Evolutionary conservation across 495 filamentous ascomycete genomes (phyloP).

Genomic region (Hypoxylon lenormandii): DNA sequence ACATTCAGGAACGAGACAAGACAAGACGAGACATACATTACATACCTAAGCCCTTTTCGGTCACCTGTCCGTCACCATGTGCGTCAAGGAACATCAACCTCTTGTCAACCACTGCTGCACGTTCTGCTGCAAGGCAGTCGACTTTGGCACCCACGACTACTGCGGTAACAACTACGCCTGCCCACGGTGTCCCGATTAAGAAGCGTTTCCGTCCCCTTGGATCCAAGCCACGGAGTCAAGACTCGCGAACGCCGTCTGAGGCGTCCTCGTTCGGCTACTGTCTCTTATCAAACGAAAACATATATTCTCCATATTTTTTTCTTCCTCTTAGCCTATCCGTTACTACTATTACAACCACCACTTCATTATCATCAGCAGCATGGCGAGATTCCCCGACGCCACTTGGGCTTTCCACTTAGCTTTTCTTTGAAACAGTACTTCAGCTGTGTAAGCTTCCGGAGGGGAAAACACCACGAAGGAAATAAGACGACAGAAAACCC

Average conservation of each 20-base stretch:
- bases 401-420: background rate
- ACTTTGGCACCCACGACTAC: slow-evolving; percentile 66
- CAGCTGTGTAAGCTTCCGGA: slow-evolving; percentile 3
- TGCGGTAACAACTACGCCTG: slow-evolving; percentile 59
- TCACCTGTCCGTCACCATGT: slow-evolving; percentile 54
- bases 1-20: too few species aligned
- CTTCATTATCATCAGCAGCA: background rate
- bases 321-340: background rate
- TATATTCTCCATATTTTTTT: background rate
- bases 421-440: background rate
- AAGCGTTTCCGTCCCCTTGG: slow-evolving; percentile 24
- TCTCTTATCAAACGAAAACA: slow-evolving; percentile 10
- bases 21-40: too few species aligned
- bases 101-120: slow-evolving; percentile 66
- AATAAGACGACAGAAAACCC: background rate
- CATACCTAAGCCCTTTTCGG: slow-evolving; percentile 28
- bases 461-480: background rate
- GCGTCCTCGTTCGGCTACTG: slow-evolving; percentile 33
- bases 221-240: slow-evolving; percentile 27
- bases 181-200: slow-evolving; percentile 60
- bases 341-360: background rate
- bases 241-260: slow-evolving; percentile 38
- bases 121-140: slow-evolving; percentile 65
- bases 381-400: slow-evolving; percentile 2
- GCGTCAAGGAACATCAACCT: slow-evolving; percentile 58